A percentile compares a stretch with the other conserved stretches of the same genome.
phyloP scores from a whole-genome alignment of 805 yeast genomes.

The Kodamaea restingae region DNA sequence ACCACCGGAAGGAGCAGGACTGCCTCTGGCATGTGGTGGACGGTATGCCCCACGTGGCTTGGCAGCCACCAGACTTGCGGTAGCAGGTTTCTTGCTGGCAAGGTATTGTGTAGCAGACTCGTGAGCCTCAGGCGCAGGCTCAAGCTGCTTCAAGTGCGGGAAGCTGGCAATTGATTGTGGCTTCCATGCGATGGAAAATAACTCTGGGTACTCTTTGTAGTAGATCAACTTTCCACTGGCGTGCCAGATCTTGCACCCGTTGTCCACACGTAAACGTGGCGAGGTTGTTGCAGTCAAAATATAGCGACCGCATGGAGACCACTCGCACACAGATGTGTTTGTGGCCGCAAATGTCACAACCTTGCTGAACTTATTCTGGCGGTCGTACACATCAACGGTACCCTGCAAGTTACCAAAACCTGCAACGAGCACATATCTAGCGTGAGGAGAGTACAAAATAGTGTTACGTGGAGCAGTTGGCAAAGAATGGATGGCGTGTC shows the following conservation, averaged over 20 bases:
- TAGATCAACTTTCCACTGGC: conserved; percentile 78
- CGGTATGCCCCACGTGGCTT: conserved; percentile 88
- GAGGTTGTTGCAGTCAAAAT: conserved; percentile 94
- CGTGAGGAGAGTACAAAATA: conserved; percentile 89
- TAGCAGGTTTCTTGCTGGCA: conserved; percentile 35
- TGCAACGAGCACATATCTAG: conserved; percentile 83
- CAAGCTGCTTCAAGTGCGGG: conserved; percentile 49
- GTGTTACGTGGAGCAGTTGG: conserved; percentile 90
- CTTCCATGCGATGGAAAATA: conserved; percentile 81
- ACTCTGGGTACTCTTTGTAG: conserved; percentile 75
- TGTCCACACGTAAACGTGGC: conserved; percentile 95
- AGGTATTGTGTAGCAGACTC: conserved; percentile 60
- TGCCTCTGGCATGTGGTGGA: conserved; percentile 88
- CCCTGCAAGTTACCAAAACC: conserved; percentile 99
- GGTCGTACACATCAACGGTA: conserved; percentile 89
- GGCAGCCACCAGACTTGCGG: conserved; percentile 28
- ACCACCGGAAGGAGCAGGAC: conserved; percentile 30
- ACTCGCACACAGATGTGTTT: conserved; percentile 92
- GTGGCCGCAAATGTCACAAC: conserved; percentile 83
- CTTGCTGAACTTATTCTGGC: conserved; percentile 77
- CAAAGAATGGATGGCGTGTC: conserved; percentile 76
- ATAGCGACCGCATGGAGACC: conserved; percentile 97
- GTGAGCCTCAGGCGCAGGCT: conserved; percentile 66
- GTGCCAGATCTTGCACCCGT: conserved; percentile 92
- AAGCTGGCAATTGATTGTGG: conserved; percentile 53